A percentile compares a stretch with the other conserved stretches of the same genome.
These are phyloP conservation scores for Ceratocystis colombiana DNA, from an alignment of 2,329 filamentous ascomycete genomes.

Conservation along the genomic window DNA sequence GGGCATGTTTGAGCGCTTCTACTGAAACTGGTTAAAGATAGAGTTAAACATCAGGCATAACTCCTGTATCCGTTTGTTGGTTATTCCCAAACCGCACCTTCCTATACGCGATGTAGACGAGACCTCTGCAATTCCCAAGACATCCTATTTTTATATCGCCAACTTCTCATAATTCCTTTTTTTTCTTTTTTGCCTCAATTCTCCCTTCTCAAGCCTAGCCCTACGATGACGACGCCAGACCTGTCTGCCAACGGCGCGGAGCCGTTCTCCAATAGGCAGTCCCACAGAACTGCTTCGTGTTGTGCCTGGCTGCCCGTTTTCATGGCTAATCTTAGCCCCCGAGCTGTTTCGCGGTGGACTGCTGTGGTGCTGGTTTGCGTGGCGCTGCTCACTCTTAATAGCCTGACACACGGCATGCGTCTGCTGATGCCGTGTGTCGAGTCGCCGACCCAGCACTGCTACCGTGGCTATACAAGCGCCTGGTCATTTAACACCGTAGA, in stretches of 20 bases:
- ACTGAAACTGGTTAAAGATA: not conserved
- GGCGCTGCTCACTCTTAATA: slow-evolving; percentile 25
- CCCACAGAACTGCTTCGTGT: not conserved
- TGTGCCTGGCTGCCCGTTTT: not conserved
- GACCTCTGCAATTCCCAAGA: not conserved
- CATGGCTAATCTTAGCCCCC: not conserved
- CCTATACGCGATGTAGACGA: not conserved
- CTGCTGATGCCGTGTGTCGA: slow-evolving; percentile 29
- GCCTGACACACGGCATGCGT: slow-evolving; percentile 29
- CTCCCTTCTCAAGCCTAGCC: not conserved
- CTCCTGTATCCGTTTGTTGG: too few species aligned
- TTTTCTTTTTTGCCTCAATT: not conserved
- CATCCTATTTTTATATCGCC: not conserved
- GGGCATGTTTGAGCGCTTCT: not conserved
- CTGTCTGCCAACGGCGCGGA: not conserved
- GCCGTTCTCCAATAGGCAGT: not conserved
- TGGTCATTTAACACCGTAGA: slow-evolving; percentile 38
- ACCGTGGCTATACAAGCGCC: slow-evolving; percentile 32
- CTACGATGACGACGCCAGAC: not conserved
- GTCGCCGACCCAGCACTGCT: slow-evolving; percentile 28
- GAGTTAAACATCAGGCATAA: too few species aligned
- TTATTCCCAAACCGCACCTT: not conserved
- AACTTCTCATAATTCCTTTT: not conserved
- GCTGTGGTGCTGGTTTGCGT: slow-evolving; percentile 16
- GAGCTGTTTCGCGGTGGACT: slow-evolving; percentile 17